Conservation (phyloP, 331 rosid genomes). For the Ulmus americana region DNA sequence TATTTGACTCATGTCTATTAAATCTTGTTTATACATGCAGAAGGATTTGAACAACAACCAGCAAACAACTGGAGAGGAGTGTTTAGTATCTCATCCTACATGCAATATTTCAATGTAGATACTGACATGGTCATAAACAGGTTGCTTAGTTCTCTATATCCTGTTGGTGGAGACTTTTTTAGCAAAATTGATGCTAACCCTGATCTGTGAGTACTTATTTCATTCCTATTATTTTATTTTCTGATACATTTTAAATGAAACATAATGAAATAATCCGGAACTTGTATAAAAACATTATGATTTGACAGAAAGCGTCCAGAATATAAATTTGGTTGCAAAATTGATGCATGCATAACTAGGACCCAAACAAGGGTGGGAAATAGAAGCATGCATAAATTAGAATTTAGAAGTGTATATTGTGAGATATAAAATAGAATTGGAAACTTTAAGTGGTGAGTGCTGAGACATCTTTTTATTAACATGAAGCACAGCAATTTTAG, state of each 20-base stretch:
- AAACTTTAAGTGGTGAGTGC: not conserved
- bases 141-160: conserved; percentile 66
- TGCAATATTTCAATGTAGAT: conserved; percentile 79
- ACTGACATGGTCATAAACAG: conserved; percentile 67
- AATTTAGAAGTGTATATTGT: too few species aligned
- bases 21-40: conserved; percentile 35
- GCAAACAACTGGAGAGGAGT: conserved; percentile 77
- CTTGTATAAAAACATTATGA: not conserved
- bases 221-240: not conserved
- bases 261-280: not conserved
- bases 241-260: not conserved
- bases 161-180: conserved; percentile 63
- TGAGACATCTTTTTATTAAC: not conserved
- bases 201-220: conserved; percentile 59
- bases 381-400: not conserved
- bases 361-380: not conserved
- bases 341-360: not conserved
- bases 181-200: conserved; percentile 89
- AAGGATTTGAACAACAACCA: conserved; percentile 76
- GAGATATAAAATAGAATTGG: not conserved
- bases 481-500: not conserved
- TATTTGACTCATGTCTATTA: not conserved
- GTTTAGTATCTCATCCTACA: conserved; percentile 64
- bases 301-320: not conserved
- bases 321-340: not conserved